These are phyloP conservation scores for Geotrichum ghanense DNA, from an alignment of 805 yeast genomes.

Conservation along the genomic window DNA sequence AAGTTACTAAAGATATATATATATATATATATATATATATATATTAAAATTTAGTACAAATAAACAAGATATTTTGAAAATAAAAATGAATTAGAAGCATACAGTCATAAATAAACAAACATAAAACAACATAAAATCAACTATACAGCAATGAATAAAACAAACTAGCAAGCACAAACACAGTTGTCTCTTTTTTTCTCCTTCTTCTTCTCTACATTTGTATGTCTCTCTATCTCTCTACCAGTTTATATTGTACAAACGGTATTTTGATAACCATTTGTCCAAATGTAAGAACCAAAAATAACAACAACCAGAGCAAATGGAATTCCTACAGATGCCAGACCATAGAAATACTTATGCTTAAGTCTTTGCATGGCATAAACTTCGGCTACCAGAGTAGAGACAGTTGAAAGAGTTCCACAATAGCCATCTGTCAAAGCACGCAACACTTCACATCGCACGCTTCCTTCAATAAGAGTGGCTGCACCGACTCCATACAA, in stretches of 20 bases:
- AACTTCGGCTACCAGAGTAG: slow-evolving; percentile 68
- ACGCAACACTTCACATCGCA: slow-evolving; percentile 39
- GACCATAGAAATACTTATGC: slow-evolving; percentile 40
- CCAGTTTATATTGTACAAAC: neutral
- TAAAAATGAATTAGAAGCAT: too few species aligned
- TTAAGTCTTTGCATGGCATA: slow-evolving; percentile 24
- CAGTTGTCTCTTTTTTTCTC: too few species aligned
- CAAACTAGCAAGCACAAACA: too few species aligned
- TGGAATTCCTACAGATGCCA: slow-evolving; percentile 34
- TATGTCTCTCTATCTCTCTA: too few species aligned
- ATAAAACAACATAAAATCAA: too few species aligned
- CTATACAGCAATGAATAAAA: too few species aligned
- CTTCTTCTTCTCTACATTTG: too few species aligned
- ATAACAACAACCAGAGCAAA: slow-evolving; percentile 44
- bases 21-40: too few species aligned
- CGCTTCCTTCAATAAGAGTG: slow-evolving; percentile 6
- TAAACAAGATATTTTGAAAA: too few species aligned
- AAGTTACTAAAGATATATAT: too few species aligned
- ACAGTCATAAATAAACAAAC: too few species aligned
- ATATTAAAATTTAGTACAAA: too few species aligned
- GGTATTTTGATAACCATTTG: slow-evolving; percentile 28
- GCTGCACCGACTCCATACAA: slow-evolving; percentile 30
- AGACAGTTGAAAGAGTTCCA: slow-evolving; percentile 62
- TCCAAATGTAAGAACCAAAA: slow-evolving; percentile 67
- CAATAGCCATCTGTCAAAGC: slow-evolving; percentile 59